A percentile compares a stretch with the other conserved stretches of the same genome.
phyloP scores from a whole-genome alignment of 2,329 filamentous ascomycete species.

The Trichoderma sp. region DNA sequence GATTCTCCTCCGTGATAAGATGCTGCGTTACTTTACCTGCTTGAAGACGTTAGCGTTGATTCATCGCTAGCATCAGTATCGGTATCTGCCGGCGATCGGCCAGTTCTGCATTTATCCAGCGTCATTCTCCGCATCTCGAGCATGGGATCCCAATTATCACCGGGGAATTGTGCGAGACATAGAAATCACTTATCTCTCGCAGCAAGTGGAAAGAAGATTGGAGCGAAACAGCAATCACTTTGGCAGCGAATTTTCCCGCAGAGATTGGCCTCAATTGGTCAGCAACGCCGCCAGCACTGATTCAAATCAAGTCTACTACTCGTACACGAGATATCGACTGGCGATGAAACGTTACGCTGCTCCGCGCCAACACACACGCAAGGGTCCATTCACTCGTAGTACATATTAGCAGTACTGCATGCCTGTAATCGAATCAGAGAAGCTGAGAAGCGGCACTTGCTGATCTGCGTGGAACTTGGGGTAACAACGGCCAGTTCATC shows the following conservation, averaged over 20 bases:
- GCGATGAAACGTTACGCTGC: conserved; percentile 21
- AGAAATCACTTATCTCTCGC: neutral
- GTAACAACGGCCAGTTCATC: neutral
- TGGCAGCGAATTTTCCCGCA: neutral
- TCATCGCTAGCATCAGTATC: neutral
- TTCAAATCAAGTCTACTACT: neutral
- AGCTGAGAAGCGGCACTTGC: conserved; percentile 3
- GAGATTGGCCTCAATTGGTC: neutral
- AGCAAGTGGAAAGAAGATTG: neutral
- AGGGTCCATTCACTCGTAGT: neutral
- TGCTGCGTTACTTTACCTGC: conserved; percentile 1
- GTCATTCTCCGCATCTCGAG: conserved; percentile 7
- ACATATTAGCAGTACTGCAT: neutral
- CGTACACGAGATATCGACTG: neutral
- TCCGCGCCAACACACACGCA: neutral
- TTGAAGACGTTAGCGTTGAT: conserved; percentile 12
- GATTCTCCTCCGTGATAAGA: neutral
- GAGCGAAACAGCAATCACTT: neutral
- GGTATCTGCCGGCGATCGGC: conserved; percentile 11
- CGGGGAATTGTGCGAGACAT: neutral
- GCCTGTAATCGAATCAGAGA: neutral
- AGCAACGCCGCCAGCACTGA: neutral
- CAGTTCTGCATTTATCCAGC: neutral
- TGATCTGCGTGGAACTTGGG: neutral
- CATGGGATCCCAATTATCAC: neutral